Percentiles rank a stretch among this genome's conserved stretches.
Evolutionary conservation across 2,329 filamentous ascomycete genomes (phyloP).

Genomic region (Botryotinia narcissicola): DNA sequence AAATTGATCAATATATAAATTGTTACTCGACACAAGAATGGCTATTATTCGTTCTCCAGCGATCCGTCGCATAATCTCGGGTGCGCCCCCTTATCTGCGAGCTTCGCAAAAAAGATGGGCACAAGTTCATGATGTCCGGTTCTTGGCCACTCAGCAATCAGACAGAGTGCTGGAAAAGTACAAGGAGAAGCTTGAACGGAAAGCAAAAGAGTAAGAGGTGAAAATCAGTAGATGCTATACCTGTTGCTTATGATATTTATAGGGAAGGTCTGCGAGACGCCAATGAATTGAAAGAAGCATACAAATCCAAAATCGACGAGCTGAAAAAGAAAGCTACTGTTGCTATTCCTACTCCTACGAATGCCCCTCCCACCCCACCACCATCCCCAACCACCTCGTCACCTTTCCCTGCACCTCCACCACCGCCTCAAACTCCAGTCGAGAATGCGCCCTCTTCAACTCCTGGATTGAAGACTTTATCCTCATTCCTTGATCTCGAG

Average conservation of each 20-base stretch:
- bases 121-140: constrained; percentile 87
- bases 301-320: constrained; percentile 76
- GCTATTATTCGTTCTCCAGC: constrained; percentile 48
- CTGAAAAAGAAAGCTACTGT: constrained; percentile 66
- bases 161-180: constrained; percentile 79
- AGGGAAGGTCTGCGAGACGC: constrained; percentile 66
- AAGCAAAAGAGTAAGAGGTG: constrained; percentile 62
- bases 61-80: constrained; percentile 45
- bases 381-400: constrained; percentile 37
- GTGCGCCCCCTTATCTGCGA: constrained; percentile 35
- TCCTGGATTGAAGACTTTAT: constrained; percentile 53
- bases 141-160: constrained; percentile 74
- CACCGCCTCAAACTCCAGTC: constrained; percentile 38
- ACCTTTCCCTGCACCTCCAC: constrained; percentile 37
- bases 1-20: neutral
- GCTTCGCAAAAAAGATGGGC: constrained; percentile 76
- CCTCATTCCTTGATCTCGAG: constrained; percentile 72
- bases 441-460: constrained; percentile 37
- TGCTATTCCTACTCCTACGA: constrained; percentile 40
- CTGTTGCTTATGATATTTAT: constrained; percentile 6
- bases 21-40: constrained; percentile 41
- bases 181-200: constrained; percentile 76
- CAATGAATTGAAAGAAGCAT: constrained; percentile 74
- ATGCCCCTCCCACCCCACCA: constrained; percentile 38
- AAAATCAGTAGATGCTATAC: neutral